Percentiles rank a stretch among this genome's conserved stretches.
These are phyloP conservation scores for Globisporangium perplexum DNA, from an alignment of 352 stramenopile genomes.

Conservation along the genomic window DNA sequence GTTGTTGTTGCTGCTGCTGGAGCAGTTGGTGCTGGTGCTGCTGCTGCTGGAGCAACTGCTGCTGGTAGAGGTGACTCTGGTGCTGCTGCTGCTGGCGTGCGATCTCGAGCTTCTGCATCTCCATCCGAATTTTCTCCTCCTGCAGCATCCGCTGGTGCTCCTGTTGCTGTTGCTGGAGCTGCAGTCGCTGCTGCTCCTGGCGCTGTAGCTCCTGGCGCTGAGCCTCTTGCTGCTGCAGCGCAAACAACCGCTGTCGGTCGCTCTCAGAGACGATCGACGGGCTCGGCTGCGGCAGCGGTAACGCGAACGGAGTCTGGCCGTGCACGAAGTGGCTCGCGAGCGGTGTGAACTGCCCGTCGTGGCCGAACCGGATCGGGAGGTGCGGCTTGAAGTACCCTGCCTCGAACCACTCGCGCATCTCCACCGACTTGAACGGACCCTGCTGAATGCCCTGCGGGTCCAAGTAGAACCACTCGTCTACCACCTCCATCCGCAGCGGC, in stretches of 20 bases:
- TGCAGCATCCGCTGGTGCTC: constrained; percentile 68
- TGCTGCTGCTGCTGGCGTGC: constrained; percentile 71
- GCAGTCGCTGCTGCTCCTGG: constrained; percentile 58
- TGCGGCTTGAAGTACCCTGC: constrained; percentile 87
- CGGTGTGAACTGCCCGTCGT: constrained; percentile 64
- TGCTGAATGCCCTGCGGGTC: constrained; percentile 79
- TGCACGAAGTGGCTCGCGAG: constrained; percentile 73
- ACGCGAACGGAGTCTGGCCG: constrained; percentile 63
- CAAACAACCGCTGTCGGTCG: constrained; percentile 53
- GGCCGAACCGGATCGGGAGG: constrained; percentile 78
- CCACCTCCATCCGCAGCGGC: constrained; percentile 33
- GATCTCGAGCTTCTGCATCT: constrained; percentile 78
- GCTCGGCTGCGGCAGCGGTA: constrained; percentile 17
- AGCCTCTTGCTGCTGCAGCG: constrained; percentile 31
- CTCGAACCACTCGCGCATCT: constrained; percentile 89
- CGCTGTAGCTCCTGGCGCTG: constrained; percentile 35
- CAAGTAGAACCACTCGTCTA: constrained; percentile 85
- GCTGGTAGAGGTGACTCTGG: constrained; percentile 50
- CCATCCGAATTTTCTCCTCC: constrained; percentile 75
- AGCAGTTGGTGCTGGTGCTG: constrained; percentile 29
- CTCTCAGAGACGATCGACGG: constrained; percentile 9
- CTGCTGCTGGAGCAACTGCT: constrained; percentile 45
- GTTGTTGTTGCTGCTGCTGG: constrained; percentile 44
- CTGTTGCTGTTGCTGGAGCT: constrained; percentile 53
- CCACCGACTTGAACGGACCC: constrained; percentile 77